Conservation (phyloP, 495 filamentous ascomycete species). For the Melanomma pulvis-pyrius region DNA sequence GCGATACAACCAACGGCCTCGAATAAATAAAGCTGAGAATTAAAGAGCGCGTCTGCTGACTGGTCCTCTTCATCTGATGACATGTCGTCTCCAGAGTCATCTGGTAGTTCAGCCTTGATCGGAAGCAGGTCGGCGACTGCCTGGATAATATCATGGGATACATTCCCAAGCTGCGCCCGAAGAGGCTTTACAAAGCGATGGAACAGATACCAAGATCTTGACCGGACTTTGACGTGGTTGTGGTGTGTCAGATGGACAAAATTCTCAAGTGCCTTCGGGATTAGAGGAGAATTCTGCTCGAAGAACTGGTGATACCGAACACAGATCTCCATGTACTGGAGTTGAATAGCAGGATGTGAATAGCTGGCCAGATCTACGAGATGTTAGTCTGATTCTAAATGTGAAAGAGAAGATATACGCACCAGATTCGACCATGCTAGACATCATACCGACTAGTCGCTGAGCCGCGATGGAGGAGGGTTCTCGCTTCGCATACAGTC, state of each 20-base stretch:
- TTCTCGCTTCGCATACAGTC: conserved; percentile 77
- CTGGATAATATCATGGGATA: conserved; percentile 84
- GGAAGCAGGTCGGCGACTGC: conserved; percentile 86
- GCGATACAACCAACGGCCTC: conserved; percentile 92
- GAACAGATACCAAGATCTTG: conserved; percentile 96
- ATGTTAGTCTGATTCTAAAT: conserved; percentile 3
- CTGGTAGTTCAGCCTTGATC: conserved; percentile 86
- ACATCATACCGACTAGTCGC: conserved; percentile 85
- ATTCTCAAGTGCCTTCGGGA: conserved; percentile 84
- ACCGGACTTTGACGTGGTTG: conserved; percentile 77
- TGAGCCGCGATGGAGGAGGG: conserved; percentile 75
- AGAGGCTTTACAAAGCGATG: conserved; percentile 89
- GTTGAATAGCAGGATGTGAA: conserved; percentile 85
- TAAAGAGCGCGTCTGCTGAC: conserved; percentile 85
- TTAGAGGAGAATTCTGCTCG: conserved; percentile 73
- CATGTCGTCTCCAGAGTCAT: conserved; percentile 80
- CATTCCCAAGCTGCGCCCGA: conserved; percentile 77
- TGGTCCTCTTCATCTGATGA: conserved; percentile 88
- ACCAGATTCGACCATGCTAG: conserved; percentile 91
- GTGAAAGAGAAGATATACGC: conserved; percentile 41
- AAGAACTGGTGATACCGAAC: conserved; percentile 94
- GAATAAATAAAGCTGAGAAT: conserved; percentile 87
- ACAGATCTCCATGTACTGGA: conserved; percentile 98
- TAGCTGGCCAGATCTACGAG: conserved; percentile 73
- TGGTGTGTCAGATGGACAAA: conserved; percentile 91